Percentiles rank a stretch among this genome's conserved stretches.
phyloP scores from a whole-genome alignment of 1,284 basidiomycete genomes.

The Apiotrichum siamense region DNA sequence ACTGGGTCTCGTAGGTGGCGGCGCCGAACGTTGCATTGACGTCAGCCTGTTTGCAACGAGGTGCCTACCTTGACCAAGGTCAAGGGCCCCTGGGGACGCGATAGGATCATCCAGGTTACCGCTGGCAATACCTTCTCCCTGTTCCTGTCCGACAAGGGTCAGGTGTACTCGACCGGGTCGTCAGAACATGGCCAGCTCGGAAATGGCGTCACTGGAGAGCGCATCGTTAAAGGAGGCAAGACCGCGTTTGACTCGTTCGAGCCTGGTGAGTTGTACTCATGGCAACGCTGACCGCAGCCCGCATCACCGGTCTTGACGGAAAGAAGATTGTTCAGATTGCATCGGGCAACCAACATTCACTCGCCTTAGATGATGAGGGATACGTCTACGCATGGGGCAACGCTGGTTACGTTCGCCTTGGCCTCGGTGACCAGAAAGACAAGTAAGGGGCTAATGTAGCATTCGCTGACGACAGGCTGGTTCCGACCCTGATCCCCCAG shows the following conservation, averaged over 20 bases:
- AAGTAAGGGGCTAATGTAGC: not conserved
- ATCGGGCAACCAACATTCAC: constrained; percentile 77
- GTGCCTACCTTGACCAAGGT: constrained; percentile 27
- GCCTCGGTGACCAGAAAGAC: constrained; percentile 72
- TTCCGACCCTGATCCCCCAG: constrained; percentile 68
- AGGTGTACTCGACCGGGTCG: constrained; percentile 84
- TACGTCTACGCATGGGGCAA: constrained; percentile 70
- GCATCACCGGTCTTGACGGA: constrained; percentile 63
- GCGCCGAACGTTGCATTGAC: not conserved
- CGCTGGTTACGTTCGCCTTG: constrained; percentile 49
- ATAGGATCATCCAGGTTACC: constrained; percentile 49
- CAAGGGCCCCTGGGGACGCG: constrained; percentile 35
- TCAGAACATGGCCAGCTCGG: constrained; percentile 91
- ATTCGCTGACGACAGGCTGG: constrained; percentile 45
- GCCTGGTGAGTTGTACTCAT: constrained; percentile 52
- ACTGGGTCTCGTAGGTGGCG: constrained; percentile 39
- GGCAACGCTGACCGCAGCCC: constrained; percentile 50
- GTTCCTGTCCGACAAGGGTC: constrained; percentile 70
- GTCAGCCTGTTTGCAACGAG: constrained; percentile 17
- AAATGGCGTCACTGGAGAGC: constrained; percentile 66
- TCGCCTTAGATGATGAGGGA: constrained; percentile 74
- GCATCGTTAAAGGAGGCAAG: constrained; percentile 76
- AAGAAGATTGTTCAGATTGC: constrained; percentile 72
- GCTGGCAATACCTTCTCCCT: constrained; percentile 80
- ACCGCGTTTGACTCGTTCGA: constrained; percentile 71